Evolutionary conservation across 2,329 filamentous ascomycete genomes (phyloP), one percentile per base, ranked within the genome.

Genomic region (Epichloe amarillans): DNA sequence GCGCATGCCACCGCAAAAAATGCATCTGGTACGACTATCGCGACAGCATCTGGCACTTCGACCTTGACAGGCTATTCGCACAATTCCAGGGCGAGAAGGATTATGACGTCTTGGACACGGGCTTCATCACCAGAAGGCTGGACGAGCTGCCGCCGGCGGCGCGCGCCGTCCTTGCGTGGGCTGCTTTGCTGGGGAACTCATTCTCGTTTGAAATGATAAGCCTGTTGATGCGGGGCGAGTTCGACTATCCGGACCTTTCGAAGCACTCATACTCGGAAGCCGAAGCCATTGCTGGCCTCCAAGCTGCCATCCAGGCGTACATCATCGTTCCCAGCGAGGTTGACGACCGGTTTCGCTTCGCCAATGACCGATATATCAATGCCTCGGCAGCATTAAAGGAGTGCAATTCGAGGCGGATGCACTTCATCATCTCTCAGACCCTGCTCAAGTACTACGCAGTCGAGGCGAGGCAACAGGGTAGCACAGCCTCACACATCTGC

Each of bases 21-120:
- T 95, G 87, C 64, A 85, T 96, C 47, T 95, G 83, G 79, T 96
- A 95, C 65, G 88, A 89, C 54, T 95, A 93, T 74, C 82, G 82
- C 58, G 80, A 84, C 56, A 86, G 82, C 45, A 76, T 78, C 44
- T 97, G 91, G 91, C 76, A 84, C 43, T 96, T 84, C 62, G 85
- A 94, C 61, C 70, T 96, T 11, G 89, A 96, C 65, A 81, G 79
- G 56, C 80, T 96, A 1, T 95, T 95, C 61, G 82, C 84, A 45
- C 83, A 94, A 56, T 95, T 96, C 60, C 79, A 85, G 58, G 82
- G 83, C 42, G 83, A 88, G 46, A 80, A 83, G 52, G 84, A 89
- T 60, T 86, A 88, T 50, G 82, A 89, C 53, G 83, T 86, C 10
- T 76, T 95, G 12, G 86, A 90, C 55, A 88, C 82, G 40, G 84